Evolutionary conservation across 176 grass and related monocot genomes (phyloP).

Genomic region (Eremochloa ophiuroides): DNA sequence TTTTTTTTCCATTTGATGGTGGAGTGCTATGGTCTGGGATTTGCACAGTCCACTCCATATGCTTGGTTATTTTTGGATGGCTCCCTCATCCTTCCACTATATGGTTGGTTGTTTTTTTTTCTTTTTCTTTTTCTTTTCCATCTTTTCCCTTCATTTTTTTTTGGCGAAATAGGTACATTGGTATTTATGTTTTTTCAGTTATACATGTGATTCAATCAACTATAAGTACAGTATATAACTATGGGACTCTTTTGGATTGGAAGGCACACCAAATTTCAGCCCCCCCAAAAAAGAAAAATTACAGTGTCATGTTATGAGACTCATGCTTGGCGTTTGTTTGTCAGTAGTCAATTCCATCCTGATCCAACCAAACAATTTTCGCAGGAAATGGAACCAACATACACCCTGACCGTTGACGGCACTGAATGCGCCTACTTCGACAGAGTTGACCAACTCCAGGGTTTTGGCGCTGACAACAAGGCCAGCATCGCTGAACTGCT

Average conservation of each 20-base stretch:
- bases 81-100: slow-evolving; percentile 5
- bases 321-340: background rate
- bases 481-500: slow-evolving; percentile 46
- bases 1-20: slow-evolving; percentile 13
- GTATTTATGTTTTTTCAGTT: background rate
- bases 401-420: slow-evolving; percentile 25
- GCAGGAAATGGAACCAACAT: slow-evolving; percentile 59
- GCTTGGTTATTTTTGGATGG: slow-evolving; percentile 24
- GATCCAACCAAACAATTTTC: background rate
- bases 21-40: slow-evolving; percentile 7
- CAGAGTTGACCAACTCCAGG: slow-evolving; percentile 24
- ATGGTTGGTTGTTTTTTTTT: background rate
- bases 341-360: background rate
- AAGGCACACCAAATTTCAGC: background rate
- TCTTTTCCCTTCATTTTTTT: no score
- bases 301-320: background rate
- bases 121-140: background rate
- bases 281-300: no score
- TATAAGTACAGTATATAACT: background rate
- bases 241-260: background rate
- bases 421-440: slow-evolving; percentile 45
- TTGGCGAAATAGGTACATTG: background rate
- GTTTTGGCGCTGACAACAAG: slow-evolving; percentile 40
- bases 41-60: slow-evolving; percentile 10
- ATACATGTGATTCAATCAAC: background rate